Conservation (phyloP, 2,329 filamentous ascomycete species). For the Xylaria sp. region DNA sequence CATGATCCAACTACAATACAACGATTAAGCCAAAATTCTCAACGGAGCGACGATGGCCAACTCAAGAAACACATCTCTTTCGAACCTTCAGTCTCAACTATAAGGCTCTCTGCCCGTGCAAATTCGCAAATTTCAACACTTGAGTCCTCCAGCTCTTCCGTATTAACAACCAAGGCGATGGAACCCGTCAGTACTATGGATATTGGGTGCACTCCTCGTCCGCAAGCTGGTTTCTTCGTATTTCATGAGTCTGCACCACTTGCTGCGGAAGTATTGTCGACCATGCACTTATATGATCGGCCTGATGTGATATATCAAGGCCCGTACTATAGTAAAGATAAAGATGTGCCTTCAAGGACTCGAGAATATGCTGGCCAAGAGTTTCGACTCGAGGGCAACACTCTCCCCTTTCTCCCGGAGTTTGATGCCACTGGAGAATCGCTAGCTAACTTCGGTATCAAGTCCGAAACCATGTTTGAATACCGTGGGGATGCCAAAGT, state of each 20-base stretch:
- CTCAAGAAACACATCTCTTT: conserved; percentile 52
- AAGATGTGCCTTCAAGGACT: conserved; percentile 79
- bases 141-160: conserved; percentile 36
- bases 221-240: conserved; percentile 46
- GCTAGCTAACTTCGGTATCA: conserved; percentile 64
- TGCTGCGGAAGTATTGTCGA: conserved; percentile 59
- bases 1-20: conserved; percentile 70
- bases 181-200: conserved; percentile 30
- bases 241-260: conserved; percentile 50
- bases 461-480: conserved; percentile 58
- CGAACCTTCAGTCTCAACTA: conserved; percentile 38
- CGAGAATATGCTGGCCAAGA: conserved; percentile 90
- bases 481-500: conserved; percentile 60
- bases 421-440: conserved; percentile 75
- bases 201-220: conserved; percentile 43
- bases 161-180: conserved; percentile 31
- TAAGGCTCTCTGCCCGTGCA: conserved; percentile 21
- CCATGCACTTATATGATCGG: conserved; percentile 65
- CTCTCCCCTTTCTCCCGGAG: conserved; percentile 79
- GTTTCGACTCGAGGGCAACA: conserved; percentile 79
- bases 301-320: conserved; percentile 83
- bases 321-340: conserved; percentile 84
- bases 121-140: conserved; percentile 32
- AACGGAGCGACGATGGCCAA: conserved; percentile 55
- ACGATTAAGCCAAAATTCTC: conserved; percentile 70